These are phyloP conservation scores for Amanita exitialis DNA, from an alignment of 768 basidiomycete genomes.

Conservation along the genomic window DNA sequence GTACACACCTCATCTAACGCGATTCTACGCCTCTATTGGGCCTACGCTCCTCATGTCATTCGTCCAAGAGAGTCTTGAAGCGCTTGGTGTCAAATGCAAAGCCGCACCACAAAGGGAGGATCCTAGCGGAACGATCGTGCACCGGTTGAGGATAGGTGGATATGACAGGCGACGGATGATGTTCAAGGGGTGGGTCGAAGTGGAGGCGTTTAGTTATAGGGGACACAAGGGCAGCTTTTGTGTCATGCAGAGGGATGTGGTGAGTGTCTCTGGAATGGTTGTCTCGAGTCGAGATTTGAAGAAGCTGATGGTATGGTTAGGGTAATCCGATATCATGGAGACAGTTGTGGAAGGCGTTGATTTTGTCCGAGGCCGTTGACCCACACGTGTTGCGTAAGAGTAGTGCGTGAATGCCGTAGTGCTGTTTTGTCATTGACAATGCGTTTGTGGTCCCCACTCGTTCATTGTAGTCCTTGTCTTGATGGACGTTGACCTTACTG, in stretches of 20 bases:
- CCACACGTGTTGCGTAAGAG: slow-evolving; percentile 44
- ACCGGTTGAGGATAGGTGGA: slow-evolving; percentile 54
- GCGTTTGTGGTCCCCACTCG: too few relatives aligned
- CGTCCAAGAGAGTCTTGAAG: slow-evolving; percentile 43
- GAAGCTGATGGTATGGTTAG: slow-evolving; percentile 21
- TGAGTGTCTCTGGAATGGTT: slow-evolving; percentile 19
- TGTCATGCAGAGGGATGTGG: slow-evolving; percentile 61
- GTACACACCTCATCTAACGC: slow-evolving; percentile 69
- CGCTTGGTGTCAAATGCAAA: slow-evolving; percentile 41
- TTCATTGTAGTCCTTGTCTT: too few relatives aligned
- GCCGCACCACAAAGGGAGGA: slow-evolving; percentile 17
- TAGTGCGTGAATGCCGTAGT: neutral
- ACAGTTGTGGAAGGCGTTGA: slow-evolving; percentile 59
- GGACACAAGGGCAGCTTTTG: slow-evolving; percentile 52
- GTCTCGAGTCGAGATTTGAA: neutral
- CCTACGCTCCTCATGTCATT: slow-evolving; percentile 43
- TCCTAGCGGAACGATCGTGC: slow-evolving; percentile 10
- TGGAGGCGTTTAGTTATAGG: slow-evolving; percentile 48
- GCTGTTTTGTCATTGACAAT: too few relatives aligned
- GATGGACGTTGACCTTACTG: too few relatives aligned
- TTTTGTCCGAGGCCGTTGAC: slow-evolving; percentile 38
- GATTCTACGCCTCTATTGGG: slow-evolving; percentile 61
- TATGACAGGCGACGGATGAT: slow-evolving; percentile 51
- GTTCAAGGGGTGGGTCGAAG: slow-evolving; percentile 68
- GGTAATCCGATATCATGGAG: slow-evolving; percentile 77